Base-by-base conservation (phyloP, 129 eudicot species). In the Chrysanthemum lavandulifolium region DNA sequence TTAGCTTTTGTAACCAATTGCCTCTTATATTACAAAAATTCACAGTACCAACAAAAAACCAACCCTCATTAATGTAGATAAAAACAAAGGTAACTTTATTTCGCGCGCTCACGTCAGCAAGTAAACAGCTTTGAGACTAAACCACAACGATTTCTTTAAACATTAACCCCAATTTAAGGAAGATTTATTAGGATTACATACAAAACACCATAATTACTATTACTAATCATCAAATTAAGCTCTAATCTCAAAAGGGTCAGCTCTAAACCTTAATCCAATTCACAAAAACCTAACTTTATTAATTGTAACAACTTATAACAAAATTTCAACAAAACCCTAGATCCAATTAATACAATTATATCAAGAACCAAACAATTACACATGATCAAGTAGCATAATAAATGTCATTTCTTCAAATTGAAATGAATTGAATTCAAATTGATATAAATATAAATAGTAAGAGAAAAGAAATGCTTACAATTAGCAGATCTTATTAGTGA, bases 271-370 rank as follows among this genome's bases (percentile, higher is more conserved):
- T 5, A 62, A 9, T 61, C 72, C 58, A 51, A 50, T 27, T 31
- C 9, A 69, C 11, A 61, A 21, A 50, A 21, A 36, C 63, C 3
- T 6, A 54, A 11, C 14, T 57, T 25, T 56, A 29, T 61, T 14
- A 77, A 15, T 40, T 40, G 0, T 5, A 40, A 40, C 45, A 40
- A 6, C 40, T 33, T 33, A 3, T 33, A 33, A 33, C 40, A 33
- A 33, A 29, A 29, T 29, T 3, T 3, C 71, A 51, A 14, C 19
- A 51, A 16, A 71, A 64, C 76, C 76, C 72, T 62, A 78, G 66
- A 61, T 78, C 81, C 72, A 78, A 78, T 2, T 13, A 77, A 62
- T 51, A 77, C 59, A 77, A 77, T 25, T 61, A 25, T 10, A 69
- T 61, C 15, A 45, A 61, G 21, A 77, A 53, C 14, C n/a, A 7